These are phyloP conservation scores for Stenogyne calaminthoides DNA, from an alignment of 305 asterid species.

Conservation along the genomic window DNA sequence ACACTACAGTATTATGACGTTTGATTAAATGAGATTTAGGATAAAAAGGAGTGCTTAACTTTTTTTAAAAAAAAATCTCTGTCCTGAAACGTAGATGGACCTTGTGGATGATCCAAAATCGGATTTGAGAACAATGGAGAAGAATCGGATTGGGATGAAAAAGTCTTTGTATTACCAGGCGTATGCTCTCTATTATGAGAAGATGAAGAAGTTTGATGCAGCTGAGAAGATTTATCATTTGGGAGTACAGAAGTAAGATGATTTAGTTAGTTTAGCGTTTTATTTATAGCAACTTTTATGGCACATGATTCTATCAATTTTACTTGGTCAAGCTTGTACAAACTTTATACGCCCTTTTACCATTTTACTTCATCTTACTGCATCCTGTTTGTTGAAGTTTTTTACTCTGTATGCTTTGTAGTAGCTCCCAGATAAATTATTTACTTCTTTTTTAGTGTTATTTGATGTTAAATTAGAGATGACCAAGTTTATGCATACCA, in stretches of 20 bases:
- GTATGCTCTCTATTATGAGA: conserved; percentile 84
- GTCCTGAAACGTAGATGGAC: conserved; percentile 59
- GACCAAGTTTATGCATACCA: conserved; percentile 1
- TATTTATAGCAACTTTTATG: neutral
- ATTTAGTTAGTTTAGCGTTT: conserved; percentile 18
- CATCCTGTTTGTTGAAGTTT: neutral
- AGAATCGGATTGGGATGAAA: conserved; percentile 63
- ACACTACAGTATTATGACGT: neutral
- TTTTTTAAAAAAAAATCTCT: conserved; percentile 11
- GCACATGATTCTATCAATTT: neutral
- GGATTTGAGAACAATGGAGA: conserved; percentile 70
- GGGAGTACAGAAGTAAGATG: conserved; percentile 82
- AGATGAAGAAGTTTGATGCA: conserved; percentile 75
- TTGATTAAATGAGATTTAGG: conserved; percentile 18
- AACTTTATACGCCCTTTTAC: neutral
- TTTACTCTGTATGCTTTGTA: neutral
- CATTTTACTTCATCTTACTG: conserved; percentile 7
- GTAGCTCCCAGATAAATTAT: neutral
- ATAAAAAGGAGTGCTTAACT: conserved; percentile 9
- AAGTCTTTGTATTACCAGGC: conserved; percentile 85
- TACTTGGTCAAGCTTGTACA: conserved; percentile 2
- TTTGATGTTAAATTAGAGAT: conserved; percentile 22
- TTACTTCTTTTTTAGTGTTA: conserved; percentile 1
- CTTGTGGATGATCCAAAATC: conserved; percentile 80
- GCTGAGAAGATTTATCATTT: conserved; percentile 81